phyloP scores from a whole-genome alignment of 2,329 filamentous ascomycete genomes.

The Microdochium nivale region DNA sequence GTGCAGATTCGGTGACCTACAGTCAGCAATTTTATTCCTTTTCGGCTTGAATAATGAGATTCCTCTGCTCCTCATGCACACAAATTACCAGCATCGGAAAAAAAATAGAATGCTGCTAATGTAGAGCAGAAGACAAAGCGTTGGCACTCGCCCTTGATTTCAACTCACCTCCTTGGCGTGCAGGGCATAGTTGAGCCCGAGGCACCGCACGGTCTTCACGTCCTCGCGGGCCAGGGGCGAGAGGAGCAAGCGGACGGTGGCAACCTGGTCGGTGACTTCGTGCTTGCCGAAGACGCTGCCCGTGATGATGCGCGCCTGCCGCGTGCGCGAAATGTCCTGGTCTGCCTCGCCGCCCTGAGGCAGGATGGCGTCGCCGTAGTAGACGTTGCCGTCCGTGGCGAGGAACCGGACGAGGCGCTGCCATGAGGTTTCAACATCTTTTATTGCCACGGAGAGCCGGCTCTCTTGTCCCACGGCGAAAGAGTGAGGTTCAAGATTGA shows the following conservation, averaged over 20 bases:
- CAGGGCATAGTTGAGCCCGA: conserved; percentile 64
- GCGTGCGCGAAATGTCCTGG: conserved; percentile 53
- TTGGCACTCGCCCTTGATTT: too few relatives aligned
- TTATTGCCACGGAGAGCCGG: conserved; percentile 2
- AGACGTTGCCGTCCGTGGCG: conserved; percentile 58
- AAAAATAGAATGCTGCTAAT: too few relatives aligned
- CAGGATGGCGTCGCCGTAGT: conserved; percentile 69
- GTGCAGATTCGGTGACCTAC: too few relatives aligned
- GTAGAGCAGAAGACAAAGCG: too few relatives aligned
- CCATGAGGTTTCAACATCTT: too few relatives aligned
- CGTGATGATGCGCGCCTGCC: conserved; percentile 51
- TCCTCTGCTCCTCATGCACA: conserved; percentile 1
- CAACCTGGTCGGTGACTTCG: conserved; percentile 53
- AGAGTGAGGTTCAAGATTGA: background rate
- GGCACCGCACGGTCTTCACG: conserved; percentile 57
- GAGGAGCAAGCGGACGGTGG: conserved; percentile 47
- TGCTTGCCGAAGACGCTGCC: conserved; percentile 60
- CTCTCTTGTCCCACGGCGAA: background rate
- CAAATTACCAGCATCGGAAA: too few relatives aligned
- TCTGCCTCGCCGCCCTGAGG: conserved; percentile 38
- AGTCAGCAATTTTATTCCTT: conserved; percentile 4
- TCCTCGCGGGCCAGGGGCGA: conserved; percentile 54
- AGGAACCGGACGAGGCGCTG: conserved; percentile 70
- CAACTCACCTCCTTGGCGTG: conserved; percentile 52
- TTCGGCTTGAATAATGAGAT: too few relatives aligned